These are phyloP conservation scores for Cryptococcus sp. DNA, from an alignment of 1,284 basidiomycete species.

Conservation along the genomic window DNA sequence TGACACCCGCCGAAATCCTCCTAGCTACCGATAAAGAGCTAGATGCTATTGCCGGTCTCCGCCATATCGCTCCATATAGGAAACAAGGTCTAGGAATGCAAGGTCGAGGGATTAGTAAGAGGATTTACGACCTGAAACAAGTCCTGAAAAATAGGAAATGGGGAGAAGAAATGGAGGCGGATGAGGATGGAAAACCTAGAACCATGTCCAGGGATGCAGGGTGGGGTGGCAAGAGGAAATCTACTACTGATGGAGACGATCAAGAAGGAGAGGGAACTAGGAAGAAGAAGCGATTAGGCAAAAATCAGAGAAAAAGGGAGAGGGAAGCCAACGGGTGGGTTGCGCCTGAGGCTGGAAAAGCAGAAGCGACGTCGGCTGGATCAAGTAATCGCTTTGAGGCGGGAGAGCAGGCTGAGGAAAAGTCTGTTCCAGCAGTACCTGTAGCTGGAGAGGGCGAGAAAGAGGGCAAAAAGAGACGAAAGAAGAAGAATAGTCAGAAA, in stretches of 20 bases:
- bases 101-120: conserved; percentile 64
- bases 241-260: neutral
- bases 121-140: conserved; percentile 68
- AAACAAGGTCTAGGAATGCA: conserved; percentile 46
- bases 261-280: neutral
- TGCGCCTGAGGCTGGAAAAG: neutral
- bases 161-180: conserved; percentile 46
- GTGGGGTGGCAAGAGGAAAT: conserved; percentile 7
- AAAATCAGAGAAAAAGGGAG: conserved; percentile 14
- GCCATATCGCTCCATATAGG: conserved; percentile 89
- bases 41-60: conserved; percentile 83
- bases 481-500: conserved; percentile 13
- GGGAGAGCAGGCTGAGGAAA: conserved; percentile 1
- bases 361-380: neutral
- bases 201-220: conserved; percentile 1
- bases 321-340: neutral
- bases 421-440: neutral
- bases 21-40: conserved; percentile 89
- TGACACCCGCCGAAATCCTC: conserved; percentile 83
- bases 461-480: conserved; percentile 8
- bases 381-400: neutral
- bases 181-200: conserved; percentile 2
- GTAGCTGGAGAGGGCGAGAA: conserved; percentile 3
- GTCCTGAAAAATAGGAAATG: conserved; percentile 53
- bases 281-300: conserved; percentile 8